These are phyloP conservation scores for Colletotrichum kahawae DNA, from an alignment of 2,329 filamentous ascomycete genomes.

Conservation along the genomic window DNA sequence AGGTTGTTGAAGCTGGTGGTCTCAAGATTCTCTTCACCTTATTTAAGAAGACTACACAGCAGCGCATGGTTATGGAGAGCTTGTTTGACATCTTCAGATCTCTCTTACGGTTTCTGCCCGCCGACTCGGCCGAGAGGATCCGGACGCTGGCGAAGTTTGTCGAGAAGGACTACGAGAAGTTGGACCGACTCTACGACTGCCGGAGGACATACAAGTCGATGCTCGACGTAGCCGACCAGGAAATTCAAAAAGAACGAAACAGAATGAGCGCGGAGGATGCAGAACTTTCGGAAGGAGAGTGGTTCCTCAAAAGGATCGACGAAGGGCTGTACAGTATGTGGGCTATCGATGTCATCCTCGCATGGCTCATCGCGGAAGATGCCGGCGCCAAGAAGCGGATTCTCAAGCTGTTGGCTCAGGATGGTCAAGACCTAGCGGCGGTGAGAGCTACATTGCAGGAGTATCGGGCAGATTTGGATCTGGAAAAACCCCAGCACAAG, in stretches of 20 bases:
- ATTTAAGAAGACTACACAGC: slow-evolving; percentile 75
- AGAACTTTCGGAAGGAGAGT: slow-evolving; percentile 70
- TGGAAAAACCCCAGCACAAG: slow-evolving; percentile 63
- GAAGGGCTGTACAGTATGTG: slow-evolving; percentile 86
- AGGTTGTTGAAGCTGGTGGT: slow-evolving; percentile 81
- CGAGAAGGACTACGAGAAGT: slow-evolving; percentile 92
- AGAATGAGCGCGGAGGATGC: slow-evolving; percentile 54
- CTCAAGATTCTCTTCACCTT: slow-evolving; percentile 84
- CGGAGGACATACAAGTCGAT: slow-evolving; percentile 72
- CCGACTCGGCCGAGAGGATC: slow-evolving; percentile 78
- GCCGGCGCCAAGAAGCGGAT: slow-evolving; percentile 73
- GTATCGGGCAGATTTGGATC: slow-evolving; percentile 57
- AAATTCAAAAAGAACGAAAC: slow-evolving; percentile 52
- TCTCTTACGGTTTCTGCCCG: slow-evolving; percentile 79
- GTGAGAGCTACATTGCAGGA: slow-evolving; percentile 72
- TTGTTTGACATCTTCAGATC: slow-evolving; percentile 84
- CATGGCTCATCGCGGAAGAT: slow-evolving; percentile 93
- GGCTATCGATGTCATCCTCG: slow-evolving; percentile 81
- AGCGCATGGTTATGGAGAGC: slow-evolving; percentile 54
- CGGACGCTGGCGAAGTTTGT: slow-evolving; percentile 91
- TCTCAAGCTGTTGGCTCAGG: slow-evolving; percentile 65
- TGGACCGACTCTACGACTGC: slow-evolving; percentile 72
- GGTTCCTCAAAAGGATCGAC: slow-evolving; percentile 77
- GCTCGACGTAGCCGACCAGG: slow-evolving; percentile 65
- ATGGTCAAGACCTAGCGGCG: slow-evolving; percentile 67